A percentile compares a stretch with the other conserved stretches of the same genome.
Evolutionary conservation across 306 rosid species (phyloP).

Genomic region (Prosopis cineraria): DNA sequence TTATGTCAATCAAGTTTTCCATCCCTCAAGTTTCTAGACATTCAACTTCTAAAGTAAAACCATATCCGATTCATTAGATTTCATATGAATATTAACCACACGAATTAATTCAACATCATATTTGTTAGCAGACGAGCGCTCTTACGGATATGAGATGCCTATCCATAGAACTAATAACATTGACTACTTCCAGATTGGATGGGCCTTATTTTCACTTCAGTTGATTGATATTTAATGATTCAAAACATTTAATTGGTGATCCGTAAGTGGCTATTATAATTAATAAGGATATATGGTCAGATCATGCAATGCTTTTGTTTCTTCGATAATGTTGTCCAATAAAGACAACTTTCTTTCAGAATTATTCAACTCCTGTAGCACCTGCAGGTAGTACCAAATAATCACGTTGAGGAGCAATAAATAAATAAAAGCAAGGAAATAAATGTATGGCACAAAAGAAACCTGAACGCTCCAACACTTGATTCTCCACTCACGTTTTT

Average conservation of each 20-base stretch:
- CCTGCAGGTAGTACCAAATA: not conserved
- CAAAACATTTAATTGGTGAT: not conserved
- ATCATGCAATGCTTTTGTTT: slow-evolving; percentile 10
- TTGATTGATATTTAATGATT: not conserved
- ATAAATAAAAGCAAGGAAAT: not conserved
- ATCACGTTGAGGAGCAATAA: not conserved
- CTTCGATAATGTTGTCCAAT: not conserved
- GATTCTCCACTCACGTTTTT: not conserved
- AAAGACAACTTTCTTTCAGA: slow-evolving; percentile 21
- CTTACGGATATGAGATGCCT: not conserved
- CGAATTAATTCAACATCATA: not conserved
- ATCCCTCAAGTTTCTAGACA: slow-evolving; percentile 15
- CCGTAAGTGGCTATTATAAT: not conserved
- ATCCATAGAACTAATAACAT: not conserved
- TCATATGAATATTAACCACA: not conserved
- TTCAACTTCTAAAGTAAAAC: slow-evolving; percentile 7
- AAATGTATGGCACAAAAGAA: not conserved
- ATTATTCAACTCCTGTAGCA: not conserved
- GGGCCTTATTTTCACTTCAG: not conserved
- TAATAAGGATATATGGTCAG: slow-evolving; percentile 13
- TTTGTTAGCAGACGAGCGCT: not conserved
- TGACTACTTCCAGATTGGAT: not conserved
- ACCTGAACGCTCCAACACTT: not conserved
- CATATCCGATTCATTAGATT: not conserved
- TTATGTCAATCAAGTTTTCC: not conserved